A percentile compares a stretch with the other conserved stretches of the same genome.
Evolutionary conservation across 2,329 filamentous ascomycete species (phyloP).

Genomic region (Aciculosporium take): DNA sequence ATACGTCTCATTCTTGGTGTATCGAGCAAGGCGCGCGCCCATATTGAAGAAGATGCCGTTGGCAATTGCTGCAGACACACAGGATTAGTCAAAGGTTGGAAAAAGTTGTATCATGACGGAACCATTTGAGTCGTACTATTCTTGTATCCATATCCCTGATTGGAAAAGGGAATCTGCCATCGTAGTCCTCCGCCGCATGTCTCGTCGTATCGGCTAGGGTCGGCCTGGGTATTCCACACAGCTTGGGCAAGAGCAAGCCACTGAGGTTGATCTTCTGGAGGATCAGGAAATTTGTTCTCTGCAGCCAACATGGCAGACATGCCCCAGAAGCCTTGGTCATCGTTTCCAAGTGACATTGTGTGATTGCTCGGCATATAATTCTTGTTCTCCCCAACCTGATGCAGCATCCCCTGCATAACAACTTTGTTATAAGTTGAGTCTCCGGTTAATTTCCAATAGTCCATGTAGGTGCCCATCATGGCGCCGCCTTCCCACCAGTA

Average conservation of each 20-base stretch:
- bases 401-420: slow-evolving; percentile 40
- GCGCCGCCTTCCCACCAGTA: slow-evolving; percentile 66
- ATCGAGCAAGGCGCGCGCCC: slow-evolving; percentile 55
- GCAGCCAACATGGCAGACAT: slow-evolving; percentile 54
- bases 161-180: slow-evolving; percentile 66
- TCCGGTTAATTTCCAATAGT: slow-evolving; percentile 56
- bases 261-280: slow-evolving; percentile 35
- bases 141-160: slow-evolving; percentile 66
- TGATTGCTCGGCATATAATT: slow-evolving; percentile 49
- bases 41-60: slow-evolving; percentile 52
- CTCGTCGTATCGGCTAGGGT: slow-evolving; percentile 46
- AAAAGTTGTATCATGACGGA: neutral
- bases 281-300: slow-evolving; percentile 49
- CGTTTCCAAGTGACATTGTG: slow-evolving; percentile 48
- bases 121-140: slow-evolving; percentile 29
- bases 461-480: slow-evolving; percentile 53
- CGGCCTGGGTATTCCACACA: slow-evolving; percentile 50
- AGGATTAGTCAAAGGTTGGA: neutral
- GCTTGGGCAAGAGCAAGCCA: slow-evolving; percentile 55
- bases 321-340: slow-evolving; percentile 59
- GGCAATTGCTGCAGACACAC: slow-evolving; percentile 34
- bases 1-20: slow-evolving; percentile 53
- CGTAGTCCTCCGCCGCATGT: slow-evolving; percentile 55
- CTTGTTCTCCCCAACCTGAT: slow-evolving; percentile 40
- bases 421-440: slow-evolving; percentile 48